Conservation (phyloP, 208 protist genomes). For the Leishmania mexicana region DNA sequence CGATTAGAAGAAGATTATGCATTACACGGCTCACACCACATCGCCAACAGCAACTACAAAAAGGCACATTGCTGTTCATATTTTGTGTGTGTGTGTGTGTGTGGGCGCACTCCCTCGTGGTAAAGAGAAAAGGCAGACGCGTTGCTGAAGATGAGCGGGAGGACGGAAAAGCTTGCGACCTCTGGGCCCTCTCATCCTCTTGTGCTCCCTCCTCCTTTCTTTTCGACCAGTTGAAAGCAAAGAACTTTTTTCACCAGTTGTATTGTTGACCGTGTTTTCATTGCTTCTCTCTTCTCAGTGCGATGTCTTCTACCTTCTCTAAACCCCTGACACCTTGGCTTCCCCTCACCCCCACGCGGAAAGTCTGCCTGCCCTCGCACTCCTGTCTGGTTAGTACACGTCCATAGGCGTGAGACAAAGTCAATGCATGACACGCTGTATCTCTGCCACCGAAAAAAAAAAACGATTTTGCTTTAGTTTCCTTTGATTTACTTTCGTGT, state of each 20-base stretch:
- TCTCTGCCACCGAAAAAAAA: neutral
- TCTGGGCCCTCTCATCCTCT: neutral
- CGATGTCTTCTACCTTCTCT: neutral
- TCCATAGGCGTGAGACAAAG: neutral
- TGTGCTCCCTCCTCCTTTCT: neutral
- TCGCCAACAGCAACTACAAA: constrained; percentile 13
- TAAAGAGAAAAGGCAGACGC: neutral
- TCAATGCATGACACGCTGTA: neutral
- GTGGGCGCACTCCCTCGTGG: neutral
- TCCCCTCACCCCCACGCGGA: neutral
- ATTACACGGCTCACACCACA: neutral
- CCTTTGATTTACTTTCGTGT: neutral
- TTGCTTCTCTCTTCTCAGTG: neutral
- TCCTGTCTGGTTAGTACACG: neutral
- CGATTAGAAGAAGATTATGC: neutral
- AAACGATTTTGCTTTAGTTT: neutral
- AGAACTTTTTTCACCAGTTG: constrained; percentile 4
- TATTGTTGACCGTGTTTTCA: neutral
- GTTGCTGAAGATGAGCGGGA: neutral
- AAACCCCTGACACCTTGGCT: neutral
- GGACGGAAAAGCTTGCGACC: neutral
- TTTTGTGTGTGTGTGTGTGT: constrained; percentile 6
- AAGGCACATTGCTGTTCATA: constrained; percentile 17
- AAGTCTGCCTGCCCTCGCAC: neutral
- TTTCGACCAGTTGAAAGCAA: neutral